A percentile compares a stretch with the other conserved stretches of the same genome.
Conservation (phyloP, 108 stramenopile genomes). For the Pseudonitzschia multiseries region DNA sequence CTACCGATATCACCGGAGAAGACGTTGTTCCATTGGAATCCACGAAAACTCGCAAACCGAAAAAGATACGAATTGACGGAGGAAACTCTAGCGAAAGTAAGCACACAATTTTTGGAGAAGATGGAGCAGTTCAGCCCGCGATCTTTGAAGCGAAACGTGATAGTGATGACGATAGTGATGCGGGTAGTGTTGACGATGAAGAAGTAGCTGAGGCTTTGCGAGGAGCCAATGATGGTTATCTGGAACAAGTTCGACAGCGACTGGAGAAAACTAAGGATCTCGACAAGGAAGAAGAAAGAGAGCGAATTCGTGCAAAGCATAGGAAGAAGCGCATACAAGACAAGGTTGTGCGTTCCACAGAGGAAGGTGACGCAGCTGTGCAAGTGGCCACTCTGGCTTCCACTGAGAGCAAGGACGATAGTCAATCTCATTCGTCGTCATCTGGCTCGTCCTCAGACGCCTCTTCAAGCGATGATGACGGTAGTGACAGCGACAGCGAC, state of each 20-base stretch:
- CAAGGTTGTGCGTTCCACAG: conserved; percentile 42
- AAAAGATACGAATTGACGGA: conserved; percentile 83
- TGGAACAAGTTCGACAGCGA: conserved; percentile 68
- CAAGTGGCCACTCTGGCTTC: conserved; percentile 18
- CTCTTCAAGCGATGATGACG: conserved; percentile 23
- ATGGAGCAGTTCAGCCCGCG: conserved; percentile 71
- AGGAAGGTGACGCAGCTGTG: conserved; percentile 30
- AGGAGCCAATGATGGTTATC: conserved; percentile 62
- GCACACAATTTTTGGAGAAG: conserved; percentile 86
- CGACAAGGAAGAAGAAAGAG: conserved; percentile 77
- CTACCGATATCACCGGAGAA: conserved; percentile 37
- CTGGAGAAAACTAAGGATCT: conserved; percentile 56
- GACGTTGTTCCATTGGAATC: conserved; percentile 24
- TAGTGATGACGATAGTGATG: conserved; percentile 31
- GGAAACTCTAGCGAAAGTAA: conserved; percentile 58
- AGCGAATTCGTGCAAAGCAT: conserved; percentile 80
- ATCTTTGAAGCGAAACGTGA: conserved; percentile 33
- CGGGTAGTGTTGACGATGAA: conserved; percentile 23
- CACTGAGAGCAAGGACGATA: conserved; percentile 20
- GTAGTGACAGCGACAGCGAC: conserved; percentile 25
- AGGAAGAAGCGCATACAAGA: conserved; percentile 66
- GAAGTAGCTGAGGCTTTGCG: conserved; percentile 39
- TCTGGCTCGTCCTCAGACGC: conserved; percentile 10
- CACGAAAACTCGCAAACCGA: conserved; percentile 63
- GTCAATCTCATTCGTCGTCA: conserved; percentile 15